Conservation (phyloP, 257 asterid genomes). For the Gentiana macrophylla region DNA sequence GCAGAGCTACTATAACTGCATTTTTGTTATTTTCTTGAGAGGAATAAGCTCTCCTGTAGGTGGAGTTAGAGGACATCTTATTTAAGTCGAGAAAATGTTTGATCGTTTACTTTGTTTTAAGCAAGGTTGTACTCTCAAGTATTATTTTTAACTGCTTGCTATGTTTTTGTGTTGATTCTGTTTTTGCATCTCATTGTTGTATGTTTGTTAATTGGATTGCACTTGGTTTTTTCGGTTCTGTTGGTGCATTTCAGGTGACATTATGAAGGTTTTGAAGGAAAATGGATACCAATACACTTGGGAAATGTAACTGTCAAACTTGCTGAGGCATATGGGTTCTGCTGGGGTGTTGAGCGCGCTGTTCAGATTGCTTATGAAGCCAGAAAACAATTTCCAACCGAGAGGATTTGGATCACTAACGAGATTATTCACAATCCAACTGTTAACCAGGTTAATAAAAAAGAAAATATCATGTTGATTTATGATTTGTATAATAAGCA, state of each 20-base stretch:
- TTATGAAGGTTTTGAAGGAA: constrained; percentile 75
- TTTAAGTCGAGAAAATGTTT: too few relatives aligned
- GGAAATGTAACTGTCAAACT: constrained; percentile 86
- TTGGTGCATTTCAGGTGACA: constrained; percentile 57
- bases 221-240: constrained; percentile 3
- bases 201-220: background rate
- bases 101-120: too few relatives aligned
- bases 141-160: too few relatives aligned
- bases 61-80: too few relatives aligned
- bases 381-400: constrained; percentile 74
- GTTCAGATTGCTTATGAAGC: constrained; percentile 98
- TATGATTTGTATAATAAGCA: background rate
- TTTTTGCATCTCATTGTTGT: constrained; percentile 1
- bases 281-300: constrained; percentile 69
- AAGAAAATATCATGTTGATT: background rate
- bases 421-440: constrained; percentile 95
- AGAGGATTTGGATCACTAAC: constrained; percentile 87
- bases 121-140: too few relatives aligned
- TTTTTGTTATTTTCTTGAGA: too few relatives aligned
- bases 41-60: too few relatives aligned
- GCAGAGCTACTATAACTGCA: too few relatives aligned
- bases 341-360: constrained; percentile 99
- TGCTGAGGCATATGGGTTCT: constrained; percentile 92
- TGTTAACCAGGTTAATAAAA: constrained; percentile 61
- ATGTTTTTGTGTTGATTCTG: background rate